phyloP scores from a whole-genome alignment of 2,329 filamentous ascomycete species.

The Colletotrichum lini region DNA sequence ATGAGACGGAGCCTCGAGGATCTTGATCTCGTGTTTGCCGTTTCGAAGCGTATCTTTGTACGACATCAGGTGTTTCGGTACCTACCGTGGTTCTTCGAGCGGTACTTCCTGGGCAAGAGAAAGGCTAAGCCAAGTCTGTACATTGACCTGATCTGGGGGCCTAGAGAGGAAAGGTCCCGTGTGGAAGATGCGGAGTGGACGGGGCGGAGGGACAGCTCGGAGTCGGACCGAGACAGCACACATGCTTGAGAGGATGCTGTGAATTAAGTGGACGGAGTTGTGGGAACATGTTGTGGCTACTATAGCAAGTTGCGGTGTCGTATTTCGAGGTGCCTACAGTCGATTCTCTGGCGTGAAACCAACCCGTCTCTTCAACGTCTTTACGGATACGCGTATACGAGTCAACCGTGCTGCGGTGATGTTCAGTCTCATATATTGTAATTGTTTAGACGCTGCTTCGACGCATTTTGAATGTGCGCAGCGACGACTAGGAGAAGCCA shows the following conservation, averaged over 20 bases:
- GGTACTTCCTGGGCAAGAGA: slow-evolving; percentile 45
- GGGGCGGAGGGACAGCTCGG: slow-evolving; percentile 14
- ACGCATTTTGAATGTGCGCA: background rate
- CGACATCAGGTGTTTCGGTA: slow-evolving; percentile 52
- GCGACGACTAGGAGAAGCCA: background rate
- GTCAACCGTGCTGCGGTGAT: background rate
- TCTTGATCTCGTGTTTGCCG: slow-evolving; percentile 57
- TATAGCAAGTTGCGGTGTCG: background rate
- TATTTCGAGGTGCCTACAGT: background rate
- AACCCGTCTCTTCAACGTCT: background rate
- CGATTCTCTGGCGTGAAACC: background rate
- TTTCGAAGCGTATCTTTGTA: slow-evolving; percentile 56
- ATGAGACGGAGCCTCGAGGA: slow-evolving; percentile 58
- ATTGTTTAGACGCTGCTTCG: background rate
- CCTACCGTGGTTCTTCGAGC: slow-evolving; percentile 54
- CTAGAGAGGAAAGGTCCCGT: background rate
- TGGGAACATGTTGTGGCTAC: background rate
- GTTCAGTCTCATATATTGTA: background rate
- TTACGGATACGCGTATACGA: background rate
- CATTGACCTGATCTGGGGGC: slow-evolving; percentile 51
- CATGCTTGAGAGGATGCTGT: slow-evolving; percentile 11
- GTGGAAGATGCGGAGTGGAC: background rate
- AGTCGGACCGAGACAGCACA: slow-evolving; percentile 17
- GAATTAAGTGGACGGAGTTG: background rate
- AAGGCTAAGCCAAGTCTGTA: slow-evolving; percentile 51